Conservation (phyloP, 129 eudicot species). For the carrot (Daucus carota) region DH1_v3.0 NC_030383.2:400501-401000, state of each 20-base stretch:
- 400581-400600: neutral
- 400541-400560: neutral
- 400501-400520: neutral
- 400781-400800: conserved; percentile 12
- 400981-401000: conserved; percentile 13
- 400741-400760: conserved; percentile 26
- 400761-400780: conserved; percentile 20
- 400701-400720: conserved; percentile 19
- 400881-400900: conserved; percentile 14
- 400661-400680: neutral
- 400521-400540: neutral
- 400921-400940: conserved; percentile 20
- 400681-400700: conserved; percentile 25
- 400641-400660: neutral
- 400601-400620: neutral
- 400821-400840: conserved; percentile 21
- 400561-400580: neutral
- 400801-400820: conserved; percentile 14
- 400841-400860: conserved; percentile 18
- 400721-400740: conserved; percentile 21
- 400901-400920: neutral
- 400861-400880: conserved; percentile 4
- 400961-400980: conserved; percentile 24
- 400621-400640: neutral
- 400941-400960: conserved; percentile 28